phyloP scores from a whole-genome alignment of 306 rosid species.

The barrel medic (Medicago truncatula) region DNA sequence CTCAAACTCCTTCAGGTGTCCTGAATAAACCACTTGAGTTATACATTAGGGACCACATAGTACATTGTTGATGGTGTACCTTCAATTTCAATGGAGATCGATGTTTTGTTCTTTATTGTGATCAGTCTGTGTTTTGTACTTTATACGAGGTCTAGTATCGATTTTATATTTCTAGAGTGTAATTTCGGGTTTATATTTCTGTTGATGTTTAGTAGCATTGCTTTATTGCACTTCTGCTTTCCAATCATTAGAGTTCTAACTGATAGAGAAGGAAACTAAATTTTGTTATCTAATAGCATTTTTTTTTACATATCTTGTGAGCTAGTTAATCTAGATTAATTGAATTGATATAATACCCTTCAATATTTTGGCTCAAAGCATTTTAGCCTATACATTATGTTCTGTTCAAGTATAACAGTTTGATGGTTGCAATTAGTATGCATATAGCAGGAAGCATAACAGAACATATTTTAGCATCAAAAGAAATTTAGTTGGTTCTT shows the following conservation, averaged over 20 bases:
- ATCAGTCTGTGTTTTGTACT: constrained; percentile 31
- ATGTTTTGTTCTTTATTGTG: constrained; percentile 34
- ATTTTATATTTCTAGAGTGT: constrained; percentile 3
- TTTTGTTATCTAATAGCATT: neutral
- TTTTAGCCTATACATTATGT: neutral
- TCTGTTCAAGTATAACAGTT: neutral
- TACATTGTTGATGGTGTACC: constrained; percentile 31
- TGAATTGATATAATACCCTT: neutral
- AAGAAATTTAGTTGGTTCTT: neutral
- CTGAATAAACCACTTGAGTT: neutral
- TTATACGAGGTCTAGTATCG: constrained; percentile 4
- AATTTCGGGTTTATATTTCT: constrained; percentile 15
- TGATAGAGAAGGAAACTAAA: neutral
- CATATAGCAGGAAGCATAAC: constrained; percentile 32
- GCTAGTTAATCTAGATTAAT: neutral
- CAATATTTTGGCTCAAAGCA: neutral
- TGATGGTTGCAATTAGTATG: constrained; percentile 19
- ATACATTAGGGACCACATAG: neutral
- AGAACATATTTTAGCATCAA: neutral
- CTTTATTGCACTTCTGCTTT: neutral
- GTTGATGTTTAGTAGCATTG: neutral
- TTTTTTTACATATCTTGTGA: neutral
- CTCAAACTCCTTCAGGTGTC: neutral
- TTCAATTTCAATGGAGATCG: constrained; percentile 26
- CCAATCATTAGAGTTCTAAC: neutral